Percentiles rank a stretch among this genome's conserved stretches.
Conservation (phyloP, 495 filamentous ascomycete species). For the Haplographium delicatum region DNA sequence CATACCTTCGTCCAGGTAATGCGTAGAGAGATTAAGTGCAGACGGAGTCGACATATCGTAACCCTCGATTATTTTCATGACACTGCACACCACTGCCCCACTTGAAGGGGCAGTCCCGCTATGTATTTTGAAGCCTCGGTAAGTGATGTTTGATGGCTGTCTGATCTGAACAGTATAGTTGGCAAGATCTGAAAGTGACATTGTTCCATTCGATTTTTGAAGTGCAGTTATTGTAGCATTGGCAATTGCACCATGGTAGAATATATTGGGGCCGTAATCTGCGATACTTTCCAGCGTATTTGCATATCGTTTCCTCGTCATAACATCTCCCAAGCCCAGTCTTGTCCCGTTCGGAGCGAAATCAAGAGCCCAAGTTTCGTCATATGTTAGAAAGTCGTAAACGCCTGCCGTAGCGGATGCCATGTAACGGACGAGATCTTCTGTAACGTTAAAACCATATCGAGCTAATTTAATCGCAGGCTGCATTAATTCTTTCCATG, state of each 20-base stretch:
- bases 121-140: conserved; percentile 64
- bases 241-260: conserved; percentile 62
- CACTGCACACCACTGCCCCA: conserved; percentile 66
- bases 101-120: conserved; percentile 67
- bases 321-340: conserved; percentile 64
- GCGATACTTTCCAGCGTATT: conserved; percentile 66
- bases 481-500: conserved; percentile 61
- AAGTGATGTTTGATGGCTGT: conserved; percentile 58
- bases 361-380: conserved; percentile 78
- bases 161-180: conserved; percentile 63
- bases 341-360: conserved; percentile 73
- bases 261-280: conserved; percentile 61
- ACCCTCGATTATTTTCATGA: conserved; percentile 73
- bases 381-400: conserved; percentile 60
- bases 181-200: conserved; percentile 72
- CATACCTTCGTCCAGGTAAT: conserved; percentile 81
- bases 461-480: conserved; percentile 70
- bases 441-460: conserved; percentile 60
- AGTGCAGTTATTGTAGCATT: conserved; percentile 66
- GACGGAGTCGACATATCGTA: conserved; percentile 41
- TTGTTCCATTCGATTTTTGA: conserved; percentile 64
- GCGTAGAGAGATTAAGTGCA: conserved; percentile 59
- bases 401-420: conserved; percentile 24
- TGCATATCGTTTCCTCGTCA: conserved; percentile 78
- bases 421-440: conserved; percentile 71